These are phyloP conservation scores for Vachellia collinsii DNA, from an alignment of 306 rosid species.

Conservation along the genomic window DNA sequence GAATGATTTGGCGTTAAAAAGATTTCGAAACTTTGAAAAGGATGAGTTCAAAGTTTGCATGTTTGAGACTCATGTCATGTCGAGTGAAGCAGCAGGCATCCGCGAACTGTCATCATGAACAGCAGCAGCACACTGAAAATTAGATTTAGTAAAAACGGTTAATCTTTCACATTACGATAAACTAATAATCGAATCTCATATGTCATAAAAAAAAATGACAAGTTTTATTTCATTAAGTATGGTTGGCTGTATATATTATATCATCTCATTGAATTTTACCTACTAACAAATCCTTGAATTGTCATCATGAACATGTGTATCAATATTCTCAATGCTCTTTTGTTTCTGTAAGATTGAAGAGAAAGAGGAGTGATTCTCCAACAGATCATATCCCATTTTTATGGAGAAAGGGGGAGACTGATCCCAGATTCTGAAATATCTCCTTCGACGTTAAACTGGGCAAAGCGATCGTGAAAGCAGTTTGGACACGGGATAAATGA, in stretches of 20 bases:
- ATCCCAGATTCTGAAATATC: not conserved
- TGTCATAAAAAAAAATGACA: no score
- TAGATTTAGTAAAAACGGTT: no score
- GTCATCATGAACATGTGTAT: not conserved
- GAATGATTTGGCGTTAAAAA: not conserved
- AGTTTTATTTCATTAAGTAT: no score
- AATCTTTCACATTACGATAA: no score
- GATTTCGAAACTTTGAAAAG: not conserved
- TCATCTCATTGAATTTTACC: no score
- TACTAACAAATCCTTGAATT: not conserved
- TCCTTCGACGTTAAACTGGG: not conserved
- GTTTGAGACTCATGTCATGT: not conserved
- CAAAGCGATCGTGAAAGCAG: not conserved
- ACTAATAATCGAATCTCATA: no score
- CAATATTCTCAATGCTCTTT: not conserved
- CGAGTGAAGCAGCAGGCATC: not conserved
- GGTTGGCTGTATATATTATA: no score
- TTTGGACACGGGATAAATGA: not conserved
- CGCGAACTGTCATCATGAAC: not conserved
- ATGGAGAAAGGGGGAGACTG: not conserved
- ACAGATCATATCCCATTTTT: not conserved
- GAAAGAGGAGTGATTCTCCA: not conserved
- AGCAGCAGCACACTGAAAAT: no score
- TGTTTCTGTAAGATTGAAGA: not conserved
- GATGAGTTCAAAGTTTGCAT: not conserved